A percentile compares a stretch with the other conserved stretches of the same genome.
Conservation (phyloP, 345 rosid genomes). For the Acer campestre region DNA sequence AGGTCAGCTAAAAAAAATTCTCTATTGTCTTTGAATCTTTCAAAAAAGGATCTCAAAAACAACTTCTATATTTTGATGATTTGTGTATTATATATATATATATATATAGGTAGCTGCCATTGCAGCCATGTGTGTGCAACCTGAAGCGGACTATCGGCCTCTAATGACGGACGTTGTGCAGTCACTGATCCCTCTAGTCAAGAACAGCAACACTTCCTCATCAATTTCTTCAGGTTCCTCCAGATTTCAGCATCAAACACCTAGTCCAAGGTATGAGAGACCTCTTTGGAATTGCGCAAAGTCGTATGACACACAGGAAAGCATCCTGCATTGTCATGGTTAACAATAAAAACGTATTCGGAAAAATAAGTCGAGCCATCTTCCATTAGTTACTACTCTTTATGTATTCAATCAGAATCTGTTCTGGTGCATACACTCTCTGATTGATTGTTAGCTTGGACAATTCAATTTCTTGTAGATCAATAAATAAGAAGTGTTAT, state of each 20-base stretch:
- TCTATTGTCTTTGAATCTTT: background rate
- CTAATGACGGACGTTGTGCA: constrained; percentile 96
- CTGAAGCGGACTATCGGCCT: constrained; percentile 90
- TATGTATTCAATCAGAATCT: background rate
- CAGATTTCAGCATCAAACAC: constrained; percentile 34
- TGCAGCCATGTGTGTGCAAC: constrained; percentile 90
- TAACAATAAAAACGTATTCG: background rate
- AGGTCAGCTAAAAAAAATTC: constrained; percentile 40
- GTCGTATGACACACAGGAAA: background rate
- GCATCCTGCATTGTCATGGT: background rate
- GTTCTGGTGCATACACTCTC: background rate
- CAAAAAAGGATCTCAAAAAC: background rate
- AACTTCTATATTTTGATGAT: background rate
- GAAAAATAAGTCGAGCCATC: background rate
- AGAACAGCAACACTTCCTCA: constrained; percentile 39
- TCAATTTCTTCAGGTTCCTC: constrained; percentile 40
- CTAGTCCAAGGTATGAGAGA: constrained; percentile 29
- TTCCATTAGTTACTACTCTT: background rate
- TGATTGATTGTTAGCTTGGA: background rate
- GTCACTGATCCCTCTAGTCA: constrained; percentile 77
- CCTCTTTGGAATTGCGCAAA: constrained; percentile 2
- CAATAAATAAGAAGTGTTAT: background rate
- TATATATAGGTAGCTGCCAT: constrained; percentile 74
- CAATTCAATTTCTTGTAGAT: background rate
- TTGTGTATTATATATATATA: background rate